These are phyloP conservation scores for Neurospora sp. DNA, from an alignment of 495 filamentous ascomycete genomes.

Conservation along the genomic window DNA sequence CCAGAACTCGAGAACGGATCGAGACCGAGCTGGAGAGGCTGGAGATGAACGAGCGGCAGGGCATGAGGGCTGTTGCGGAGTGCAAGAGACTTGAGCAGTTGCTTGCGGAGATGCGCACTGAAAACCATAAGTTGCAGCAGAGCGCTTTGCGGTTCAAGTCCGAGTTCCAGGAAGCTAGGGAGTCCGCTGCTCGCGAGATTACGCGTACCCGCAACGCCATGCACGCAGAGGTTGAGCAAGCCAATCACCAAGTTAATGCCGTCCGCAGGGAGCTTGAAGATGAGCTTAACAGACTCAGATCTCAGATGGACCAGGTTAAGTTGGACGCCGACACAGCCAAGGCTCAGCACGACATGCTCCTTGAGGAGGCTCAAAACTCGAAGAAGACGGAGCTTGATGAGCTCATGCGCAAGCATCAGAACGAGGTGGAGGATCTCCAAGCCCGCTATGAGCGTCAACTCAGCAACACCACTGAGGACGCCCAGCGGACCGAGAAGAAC, in stretches of 20 bases:
- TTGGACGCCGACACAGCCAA: conserved; percentile 65
- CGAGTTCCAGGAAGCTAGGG: conserved; percentile 73
- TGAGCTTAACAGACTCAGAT: conserved; percentile 55
- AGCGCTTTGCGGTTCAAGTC: conserved; percentile 61
- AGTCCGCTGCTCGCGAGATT: conserved; percentile 64
- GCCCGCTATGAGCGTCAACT: conserved; percentile 66
- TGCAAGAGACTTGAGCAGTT: conserved; percentile 54
- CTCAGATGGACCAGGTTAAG: conserved; percentile 59
- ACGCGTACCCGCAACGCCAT: conserved; percentile 67
- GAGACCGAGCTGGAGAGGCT: conserved; percentile 68
- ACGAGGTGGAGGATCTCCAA: conserved; percentile 52
- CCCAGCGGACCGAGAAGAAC: conserved; percentile 55
- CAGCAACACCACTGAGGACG: conserved; percentile 60
- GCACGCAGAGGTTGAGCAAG: conserved; percentile 68
- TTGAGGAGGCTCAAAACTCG: conserved; percentile 61
- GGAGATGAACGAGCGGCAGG: conserved; percentile 64
- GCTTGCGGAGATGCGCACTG: conserved; percentile 52
- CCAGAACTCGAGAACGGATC: conserved; percentile 64
- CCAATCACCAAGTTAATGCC: conserved; percentile 73
- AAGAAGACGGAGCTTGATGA: conserved; percentile 59
- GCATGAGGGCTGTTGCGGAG: conserved; percentile 45
- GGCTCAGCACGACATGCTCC: conserved; percentile 61
- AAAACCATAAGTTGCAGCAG: conserved; percentile 58
- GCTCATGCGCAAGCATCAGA: conserved; percentile 58
- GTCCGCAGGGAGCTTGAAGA: conserved; percentile 68